phyloP scores from a whole-genome alignment of 345 rosid species.

The Erodium maritimum region DNA sequence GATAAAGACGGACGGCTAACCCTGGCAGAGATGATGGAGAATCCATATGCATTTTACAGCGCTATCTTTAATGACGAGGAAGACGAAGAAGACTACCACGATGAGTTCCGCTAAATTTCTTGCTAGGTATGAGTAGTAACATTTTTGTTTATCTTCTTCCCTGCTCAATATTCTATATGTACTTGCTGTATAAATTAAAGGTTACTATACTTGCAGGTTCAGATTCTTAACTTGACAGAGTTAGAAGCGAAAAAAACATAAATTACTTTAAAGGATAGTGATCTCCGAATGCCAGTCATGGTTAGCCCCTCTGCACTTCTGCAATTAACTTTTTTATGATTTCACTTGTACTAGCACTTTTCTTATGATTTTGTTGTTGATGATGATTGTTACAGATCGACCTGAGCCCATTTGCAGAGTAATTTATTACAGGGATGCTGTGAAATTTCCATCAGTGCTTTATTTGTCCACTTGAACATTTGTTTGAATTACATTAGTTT shows the following conservation, averaged over 20 bases:
- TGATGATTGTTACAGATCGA: not conserved
- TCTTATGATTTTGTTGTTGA: not conserved
- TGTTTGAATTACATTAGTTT: too few relatives aligned
- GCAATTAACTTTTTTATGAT: too few relatives aligned
- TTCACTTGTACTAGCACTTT: not conserved
- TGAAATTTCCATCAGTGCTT: too few relatives aligned
- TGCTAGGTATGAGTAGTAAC: not conserved
- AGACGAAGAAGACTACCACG: conserved; percentile 60
- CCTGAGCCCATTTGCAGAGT: not conserved
- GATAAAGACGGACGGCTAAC: conserved; percentile 74
- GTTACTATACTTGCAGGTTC: not conserved
- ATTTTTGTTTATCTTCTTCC: not conserved
- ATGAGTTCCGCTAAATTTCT: conserved; percentile 63
- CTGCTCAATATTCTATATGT: too few relatives aligned
- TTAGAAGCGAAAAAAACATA: too few relatives aligned
- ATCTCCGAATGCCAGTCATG: too few relatives aligned
- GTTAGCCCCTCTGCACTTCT: too few relatives aligned
- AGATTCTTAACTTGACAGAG: not conserved
- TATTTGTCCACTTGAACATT: too few relatives aligned
- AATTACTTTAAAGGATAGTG: too few relatives aligned
- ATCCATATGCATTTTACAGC: conserved; percentile 88
- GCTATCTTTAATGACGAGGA: conserved; percentile 76
- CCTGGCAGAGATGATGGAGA: conserved; percentile 76
- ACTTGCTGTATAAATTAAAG: too few relatives aligned
- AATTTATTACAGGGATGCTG: too few relatives aligned